Conservation (phyloP, 1,284 basidiomycete genomes). For the Boletus albobrunnescens region DNA sequence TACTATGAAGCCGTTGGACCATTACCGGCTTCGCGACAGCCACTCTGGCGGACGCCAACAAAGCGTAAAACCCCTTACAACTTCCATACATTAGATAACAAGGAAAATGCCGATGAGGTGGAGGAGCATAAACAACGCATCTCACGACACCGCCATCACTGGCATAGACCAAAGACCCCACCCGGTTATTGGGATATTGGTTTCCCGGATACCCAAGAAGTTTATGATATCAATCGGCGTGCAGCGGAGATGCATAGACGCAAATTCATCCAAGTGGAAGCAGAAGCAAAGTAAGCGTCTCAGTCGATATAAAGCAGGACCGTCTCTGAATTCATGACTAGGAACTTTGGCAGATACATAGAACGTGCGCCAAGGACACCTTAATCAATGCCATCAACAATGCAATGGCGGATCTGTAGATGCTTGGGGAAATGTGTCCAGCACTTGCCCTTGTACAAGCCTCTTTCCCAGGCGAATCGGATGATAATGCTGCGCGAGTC, state of each 20-base stretch:
- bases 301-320: neutral
- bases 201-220: slow-evolving; percentile 83
- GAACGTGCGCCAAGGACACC: slow-evolving; percentile 14
- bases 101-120: slow-evolving; percentile 35
- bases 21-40: slow-evolving; percentile 63
- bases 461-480: slow-evolving; percentile 31
- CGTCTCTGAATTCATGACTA: slow-evolving; percentile 15
- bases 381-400: slow-evolving; percentile 14
- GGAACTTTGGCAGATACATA: slow-evolving; percentile 29
- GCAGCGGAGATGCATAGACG: slow-evolving; percentile 68
- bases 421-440: slow-evolving; percentile 32
- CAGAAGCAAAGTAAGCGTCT: slow-evolving; percentile 50
- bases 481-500: slow-evolving; percentile 31
- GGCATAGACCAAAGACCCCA: slow-evolving; percentile 71
- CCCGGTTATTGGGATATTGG: slow-evolving; percentile 87
- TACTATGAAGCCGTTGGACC: slow-evolving; percentile 78
- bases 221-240: slow-evolving; percentile 64
- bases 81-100: slow-evolving; percentile 9
- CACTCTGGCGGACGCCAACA: slow-evolving; percentile 67
- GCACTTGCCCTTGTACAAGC: slow-evolving; percentile 23
- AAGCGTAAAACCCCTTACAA: slow-evolving; percentile 19
- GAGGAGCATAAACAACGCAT: slow-evolving; percentile 67
- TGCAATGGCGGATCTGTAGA: slow-evolving; percentile 7
- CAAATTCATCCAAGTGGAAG: slow-evolving; percentile 54
- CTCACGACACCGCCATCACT: slow-evolving; percentile 75